phyloP scores from a whole-genome alignment of 75 land plant genomes.

The Chamaecyparis obtusa region DNA sequence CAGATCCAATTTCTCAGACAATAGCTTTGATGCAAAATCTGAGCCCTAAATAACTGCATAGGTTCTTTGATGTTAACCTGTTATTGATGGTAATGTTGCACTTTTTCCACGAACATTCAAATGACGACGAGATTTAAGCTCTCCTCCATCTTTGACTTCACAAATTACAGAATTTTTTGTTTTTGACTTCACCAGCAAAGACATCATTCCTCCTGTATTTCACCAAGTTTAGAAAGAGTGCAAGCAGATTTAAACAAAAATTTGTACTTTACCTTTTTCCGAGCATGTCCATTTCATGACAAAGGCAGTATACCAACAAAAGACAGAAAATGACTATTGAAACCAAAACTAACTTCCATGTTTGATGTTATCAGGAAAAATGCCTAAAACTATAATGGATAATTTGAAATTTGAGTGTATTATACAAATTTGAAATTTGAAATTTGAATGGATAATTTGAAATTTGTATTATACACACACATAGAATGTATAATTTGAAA shows the following conservation, averaged over 20 bases:
- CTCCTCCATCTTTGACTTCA: slow-evolving; percentile 95
- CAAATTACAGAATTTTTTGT: slow-evolving; percentile 82
- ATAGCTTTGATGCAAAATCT: background rate
- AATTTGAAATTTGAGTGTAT: too few species aligned
- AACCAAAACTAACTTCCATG: background rate
- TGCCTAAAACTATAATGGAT: too few species aligned
- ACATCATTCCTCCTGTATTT: slow-evolving; percentile 92
- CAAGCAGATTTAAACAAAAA: background rate
- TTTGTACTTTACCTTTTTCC: background rate
- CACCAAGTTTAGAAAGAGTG: background rate
- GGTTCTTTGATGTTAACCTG: slow-evolving; percentile 40
- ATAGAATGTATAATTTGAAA: too few species aligned
- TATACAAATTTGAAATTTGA: too few species aligned
- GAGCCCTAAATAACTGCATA: background rate
- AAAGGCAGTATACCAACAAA: background rate
- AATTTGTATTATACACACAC: too few species aligned
- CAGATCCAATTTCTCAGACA: background rate
- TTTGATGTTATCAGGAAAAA: background rate
- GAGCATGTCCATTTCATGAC: background rate
- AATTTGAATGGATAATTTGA: too few species aligned
- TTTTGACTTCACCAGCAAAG: slow-evolving; percentile 79
- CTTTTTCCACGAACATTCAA: slow-evolving; percentile 97
- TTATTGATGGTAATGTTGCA: slow-evolving; percentile 92
- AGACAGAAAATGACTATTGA: background rate
- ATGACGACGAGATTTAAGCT: slow-evolving; percentile 90